Percentiles rank a stretch among this genome's conserved stretches.
Conservation (phyloP, 495 filamentous ascomycete genomes). For the Lasiosphaeriaceae sp. region DNA sequence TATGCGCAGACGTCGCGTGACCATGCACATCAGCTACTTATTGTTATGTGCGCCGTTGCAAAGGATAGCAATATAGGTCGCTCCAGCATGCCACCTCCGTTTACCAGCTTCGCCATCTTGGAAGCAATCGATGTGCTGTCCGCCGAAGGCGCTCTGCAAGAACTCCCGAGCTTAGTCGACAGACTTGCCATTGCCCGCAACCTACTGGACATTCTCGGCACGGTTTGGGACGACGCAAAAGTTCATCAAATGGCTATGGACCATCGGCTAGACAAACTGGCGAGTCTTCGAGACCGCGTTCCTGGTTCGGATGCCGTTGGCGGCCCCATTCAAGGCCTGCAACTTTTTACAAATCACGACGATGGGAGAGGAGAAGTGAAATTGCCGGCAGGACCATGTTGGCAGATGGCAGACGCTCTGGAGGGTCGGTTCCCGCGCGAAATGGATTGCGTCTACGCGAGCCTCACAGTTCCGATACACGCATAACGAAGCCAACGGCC, state of each 20-base stretch:
- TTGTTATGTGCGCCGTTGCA: slow-evolving; percentile 19
- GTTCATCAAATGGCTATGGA: slow-evolving; percentile 20
- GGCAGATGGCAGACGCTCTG: slow-evolving; percentile 23
- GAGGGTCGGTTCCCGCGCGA: slow-evolving; percentile 22
- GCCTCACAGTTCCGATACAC: neutral
- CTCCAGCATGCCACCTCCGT: slow-evolving; percentile 16
- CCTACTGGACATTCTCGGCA: slow-evolving; percentile 17
- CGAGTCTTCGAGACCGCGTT: slow-evolving; percentile 14
- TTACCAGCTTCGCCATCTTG: slow-evolving; percentile 20
- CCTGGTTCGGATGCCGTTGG: neutral
- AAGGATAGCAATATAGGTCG: slow-evolving; percentile 9
- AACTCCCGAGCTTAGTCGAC: slow-evolving; percentile 20
- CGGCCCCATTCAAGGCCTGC: slow-evolving; percentile 3
- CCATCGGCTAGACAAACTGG: slow-evolving; percentile 19
- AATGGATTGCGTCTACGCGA: slow-evolving; percentile 27
- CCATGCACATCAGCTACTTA: slow-evolving; percentile 20
- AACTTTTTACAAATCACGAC: slow-evolving; percentile 9
- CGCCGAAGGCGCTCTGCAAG: slow-evolving; percentile 17
- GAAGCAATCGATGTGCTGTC: slow-evolving; percentile 27
- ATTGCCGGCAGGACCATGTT: slow-evolving; percentile 6
- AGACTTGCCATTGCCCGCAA: slow-evolving; percentile 17
- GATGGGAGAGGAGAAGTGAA: neutral
- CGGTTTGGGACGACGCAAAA: slow-evolving; percentile 21
- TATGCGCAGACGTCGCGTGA: slow-evolving; percentile 15
- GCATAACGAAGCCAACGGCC: neutral